Evolutionary conservation across 495 filamentous ascomycete species (phyloP).

Genomic region (Neurospora africana): DNA sequence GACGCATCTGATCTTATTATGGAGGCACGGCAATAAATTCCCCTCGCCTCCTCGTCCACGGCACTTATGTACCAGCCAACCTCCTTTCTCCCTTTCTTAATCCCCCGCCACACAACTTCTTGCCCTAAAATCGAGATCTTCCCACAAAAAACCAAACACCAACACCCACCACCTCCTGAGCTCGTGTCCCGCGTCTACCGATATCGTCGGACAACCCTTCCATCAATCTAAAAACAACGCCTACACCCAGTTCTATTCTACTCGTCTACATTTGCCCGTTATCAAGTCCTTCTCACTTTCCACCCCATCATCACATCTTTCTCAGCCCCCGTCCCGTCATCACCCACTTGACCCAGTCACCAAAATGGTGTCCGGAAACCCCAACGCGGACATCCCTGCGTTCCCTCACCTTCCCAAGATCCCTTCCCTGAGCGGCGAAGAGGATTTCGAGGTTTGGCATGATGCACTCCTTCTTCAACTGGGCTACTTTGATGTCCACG

Average conservation of each 20-base stretch:
- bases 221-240: neutral
- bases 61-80: neutral
- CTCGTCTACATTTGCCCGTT: neutral
- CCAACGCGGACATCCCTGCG: neutral
- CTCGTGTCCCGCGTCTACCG: neutral
- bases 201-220: neutral
- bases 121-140: neutral
- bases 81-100: neutral
- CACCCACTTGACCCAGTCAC: neutral
- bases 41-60: neutral
- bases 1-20: neutral
- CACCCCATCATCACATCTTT: neutral
- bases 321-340: neutral
- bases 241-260: neutral
- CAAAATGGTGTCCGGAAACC: neutral
- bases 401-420: neutral
- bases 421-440: neutral
- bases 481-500: neutral
- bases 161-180: neutral
- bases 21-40: neutral
- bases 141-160: neutral
- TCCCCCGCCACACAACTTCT: neutral
- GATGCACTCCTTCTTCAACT: neutral
- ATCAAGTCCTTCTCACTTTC: neutral
- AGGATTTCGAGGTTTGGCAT: neutral